Base-by-base conservation (phyloP, 805 yeast species). In the Starmerella stellata region DNA sequence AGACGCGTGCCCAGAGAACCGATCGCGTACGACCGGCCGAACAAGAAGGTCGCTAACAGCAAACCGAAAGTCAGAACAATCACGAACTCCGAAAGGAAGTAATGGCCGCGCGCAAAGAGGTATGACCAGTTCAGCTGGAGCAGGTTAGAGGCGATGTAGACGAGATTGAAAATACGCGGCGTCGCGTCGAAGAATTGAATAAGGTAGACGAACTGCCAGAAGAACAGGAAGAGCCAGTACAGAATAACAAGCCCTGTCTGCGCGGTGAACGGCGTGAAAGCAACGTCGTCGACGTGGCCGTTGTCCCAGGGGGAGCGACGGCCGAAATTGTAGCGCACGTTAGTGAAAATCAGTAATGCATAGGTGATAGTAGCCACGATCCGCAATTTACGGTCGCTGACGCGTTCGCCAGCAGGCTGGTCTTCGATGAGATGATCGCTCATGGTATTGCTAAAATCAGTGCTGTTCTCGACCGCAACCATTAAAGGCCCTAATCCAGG, bases 191-290 rank as follows among this genome's bases (percentile, higher is more conserved):
- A 57, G 41, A 46, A 46, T 35, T 47, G 50, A 36, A 52, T 42
- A 43, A 65, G 57, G 41, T 45, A 59, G 20, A 46, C 47, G 28
- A 68, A 52, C 56, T 79, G 92, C 29, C 67, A 51, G 2, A 70
- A 41, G 42, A 69, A 65, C 20, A 69, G 58, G 24, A 73, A 42
- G 2, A 61, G 60, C 85, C 85, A 78, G 58, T 64, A 79, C 11
- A 68, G 55, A 32, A 70, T 55, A 2, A 59, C 35, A 24, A 52
- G 48, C 32, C 46, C 28, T 30, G 47, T 36, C 37, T 52, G 53
- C 14, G 73, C 72, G 2, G 82, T 69, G 62, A 79, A 79, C 13
- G 93, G 90, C 2, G 90, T 80, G 49, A 67, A 62, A 4, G 66
- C 66, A 5, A 69, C 69, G 35, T 68, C 64, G 53, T 50, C 57